phyloP scores from a whole-genome alignment of 139 green algal species.

The Chlorella sp. region DNA sequence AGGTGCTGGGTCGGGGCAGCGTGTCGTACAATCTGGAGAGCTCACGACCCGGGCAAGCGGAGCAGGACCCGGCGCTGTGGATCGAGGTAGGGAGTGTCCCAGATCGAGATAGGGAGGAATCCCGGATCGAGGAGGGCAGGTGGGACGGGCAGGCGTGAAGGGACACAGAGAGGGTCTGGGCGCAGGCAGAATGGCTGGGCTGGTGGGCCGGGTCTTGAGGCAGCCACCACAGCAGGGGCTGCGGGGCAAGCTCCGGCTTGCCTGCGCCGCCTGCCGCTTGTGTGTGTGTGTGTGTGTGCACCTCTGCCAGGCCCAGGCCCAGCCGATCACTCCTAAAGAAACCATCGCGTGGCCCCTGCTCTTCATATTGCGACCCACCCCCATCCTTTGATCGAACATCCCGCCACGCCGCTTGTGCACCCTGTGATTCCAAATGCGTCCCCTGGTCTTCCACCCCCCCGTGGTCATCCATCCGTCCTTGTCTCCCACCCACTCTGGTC shows the following conservation, averaged over 20 bases:
- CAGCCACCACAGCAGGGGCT: background rate
- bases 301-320: background rate
- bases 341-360: too few species aligned
- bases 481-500: too few species aligned
- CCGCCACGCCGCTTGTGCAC: background rate
- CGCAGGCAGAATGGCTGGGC: too few species aligned
- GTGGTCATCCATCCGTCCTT: too few species aligned
- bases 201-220: too few species aligned
- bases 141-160: too few species aligned
- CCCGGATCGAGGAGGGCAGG: too few species aligned
- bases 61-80: constrained; percentile 83
- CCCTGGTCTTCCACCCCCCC: background rate
- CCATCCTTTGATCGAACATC: too few species aligned
- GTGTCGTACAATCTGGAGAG: constrained; percentile 61
- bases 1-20: constrained; percentile 62
- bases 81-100: constrained; percentile 65
- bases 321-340: too few species aligned
- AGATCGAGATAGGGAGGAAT: too few species aligned
- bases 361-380: too few species aligned
- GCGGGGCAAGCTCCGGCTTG: background rate
- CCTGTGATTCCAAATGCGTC: background rate
- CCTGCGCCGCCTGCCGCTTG: background rate
- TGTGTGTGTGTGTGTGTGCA: background rate
- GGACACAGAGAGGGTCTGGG: too few species aligned
- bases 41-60: constrained; percentile 64